Conservation (phyloP, 129 eudicot genomes). For the Tagetes erecta region DNA sequence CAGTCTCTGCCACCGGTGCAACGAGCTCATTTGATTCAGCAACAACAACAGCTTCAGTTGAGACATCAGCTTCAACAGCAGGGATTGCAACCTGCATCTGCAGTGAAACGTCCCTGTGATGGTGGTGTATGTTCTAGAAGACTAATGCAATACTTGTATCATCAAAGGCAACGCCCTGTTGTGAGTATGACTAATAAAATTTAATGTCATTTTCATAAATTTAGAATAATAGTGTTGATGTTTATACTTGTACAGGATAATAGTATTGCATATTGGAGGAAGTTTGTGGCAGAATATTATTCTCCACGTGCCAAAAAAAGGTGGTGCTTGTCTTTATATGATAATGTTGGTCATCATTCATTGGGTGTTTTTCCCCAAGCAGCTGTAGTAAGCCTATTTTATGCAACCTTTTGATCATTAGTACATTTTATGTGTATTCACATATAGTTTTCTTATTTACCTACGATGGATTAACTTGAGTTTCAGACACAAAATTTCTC, state of each 20-base stretch:
- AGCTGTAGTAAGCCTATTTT: constrained; percentile 42
- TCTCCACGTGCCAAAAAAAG: constrained; percentile 88
- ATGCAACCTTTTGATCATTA: neutral
- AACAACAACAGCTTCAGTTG: constrained; percentile 32
- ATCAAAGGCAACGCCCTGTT: constrained; percentile 65
- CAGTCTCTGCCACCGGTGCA: constrained; percentile 31
- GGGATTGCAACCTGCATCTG: constrained; percentile 16
- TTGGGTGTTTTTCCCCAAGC: constrained; percentile 77
- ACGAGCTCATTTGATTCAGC: constrained; percentile 27
- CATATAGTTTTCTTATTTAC: neutral
- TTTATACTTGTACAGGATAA: constrained; percentile 9
- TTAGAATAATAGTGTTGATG: neutral
- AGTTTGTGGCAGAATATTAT: constrained; percentile 74
- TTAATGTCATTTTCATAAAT: neutral
- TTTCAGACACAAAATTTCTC: neutral
- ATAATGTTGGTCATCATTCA: constrained; percentile 70
- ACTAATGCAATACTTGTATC: constrained; percentile 75
- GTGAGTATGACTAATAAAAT: constrained; percentile 44
- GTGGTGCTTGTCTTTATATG: constrained; percentile 76
- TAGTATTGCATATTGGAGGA: constrained; percentile 74
- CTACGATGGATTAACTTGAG: neutral
- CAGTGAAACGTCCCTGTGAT: constrained; percentile 21
- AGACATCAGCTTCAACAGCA: constrained; percentile 28
- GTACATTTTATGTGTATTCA: neutral
- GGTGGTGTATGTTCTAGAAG: constrained; percentile 63